Evolutionary conservation across 768 basidiomycete genomes (phyloP).

Genomic region (Lyophyllum decastes): DNA sequence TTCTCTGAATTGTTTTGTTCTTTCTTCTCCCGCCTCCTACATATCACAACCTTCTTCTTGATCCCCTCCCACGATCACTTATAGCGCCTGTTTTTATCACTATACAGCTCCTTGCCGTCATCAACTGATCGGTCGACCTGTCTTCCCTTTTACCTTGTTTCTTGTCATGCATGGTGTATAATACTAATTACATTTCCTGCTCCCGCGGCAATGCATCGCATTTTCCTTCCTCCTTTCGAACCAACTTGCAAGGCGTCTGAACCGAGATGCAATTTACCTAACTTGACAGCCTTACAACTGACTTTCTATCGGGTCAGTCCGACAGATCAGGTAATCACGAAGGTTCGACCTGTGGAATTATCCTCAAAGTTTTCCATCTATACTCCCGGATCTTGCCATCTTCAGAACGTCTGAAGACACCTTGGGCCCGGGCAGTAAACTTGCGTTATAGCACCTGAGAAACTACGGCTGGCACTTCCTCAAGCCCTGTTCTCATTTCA

Average conservation of each 20-base stretch:
- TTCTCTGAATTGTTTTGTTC: slow-evolving; percentile 5
- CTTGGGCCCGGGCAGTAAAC: not conserved
- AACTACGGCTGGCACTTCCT: not conserved
- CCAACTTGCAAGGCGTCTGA: not conserved
- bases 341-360: not conserved
- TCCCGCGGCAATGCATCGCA: not conserved
- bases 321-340: not conserved
- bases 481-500: not conserved
- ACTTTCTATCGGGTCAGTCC: not conserved
- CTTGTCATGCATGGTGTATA: slow-evolving; percentile 8
- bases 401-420: not conserved
- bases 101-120: slow-evolving; percentile 5
- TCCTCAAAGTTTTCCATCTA: too few relatives aligned
- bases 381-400: too few relatives aligned
- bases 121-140: slow-evolving; percentile 1
- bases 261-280: not conserved
- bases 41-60: not conserved
- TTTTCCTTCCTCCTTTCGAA: not conserved
- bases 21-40: slow-evolving; percentile 1
- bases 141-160: slow-evolving; percentile 5
- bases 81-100: slow-evolving; percentile 7
- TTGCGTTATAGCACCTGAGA: not conserved
- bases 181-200: slow-evolving; percentile 1
- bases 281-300: not conserved
- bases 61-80: slow-evolving; percentile 1